phyloP scores from a whole-genome alignment of 441 rosid species.

The Gossypium gossypioides region DNA sequence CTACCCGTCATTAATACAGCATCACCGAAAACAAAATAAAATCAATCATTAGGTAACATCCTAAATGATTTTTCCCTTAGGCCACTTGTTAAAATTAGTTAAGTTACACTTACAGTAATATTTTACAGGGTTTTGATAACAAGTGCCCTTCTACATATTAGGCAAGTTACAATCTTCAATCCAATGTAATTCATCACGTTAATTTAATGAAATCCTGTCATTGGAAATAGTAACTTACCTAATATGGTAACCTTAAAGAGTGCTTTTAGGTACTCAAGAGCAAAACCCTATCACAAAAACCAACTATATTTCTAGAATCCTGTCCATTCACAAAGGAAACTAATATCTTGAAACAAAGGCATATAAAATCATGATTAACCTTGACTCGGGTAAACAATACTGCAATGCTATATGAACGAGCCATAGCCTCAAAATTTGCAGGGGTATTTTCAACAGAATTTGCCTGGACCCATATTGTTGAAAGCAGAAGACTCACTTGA shows the following conservation, averaged over 20 bases:
- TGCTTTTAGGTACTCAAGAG: not conserved
- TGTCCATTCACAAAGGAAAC: not conserved
- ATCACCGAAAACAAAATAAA: not conserved
- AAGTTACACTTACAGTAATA: not conserved
- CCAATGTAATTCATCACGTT: not conserved
- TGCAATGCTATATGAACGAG: conserved; percentile 56
- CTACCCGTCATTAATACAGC: not conserved
- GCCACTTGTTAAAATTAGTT: not conserved
- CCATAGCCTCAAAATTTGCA: conserved; percentile 82
- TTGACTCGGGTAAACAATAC: conserved; percentile 64
- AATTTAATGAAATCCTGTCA: not conserved
- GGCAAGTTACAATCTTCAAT: not conserved
- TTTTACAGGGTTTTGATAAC: not conserved
- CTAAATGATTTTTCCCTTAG: not conserved
- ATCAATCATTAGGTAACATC: not conserved
- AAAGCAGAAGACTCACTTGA: conserved; percentile 86
- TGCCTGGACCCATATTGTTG: conserved; percentile 90
- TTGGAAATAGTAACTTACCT: not conserved
- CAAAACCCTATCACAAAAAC: not conserved
- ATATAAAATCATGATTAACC: conserved; percentile 33
- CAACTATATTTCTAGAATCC: not conserved
- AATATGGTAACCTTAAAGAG: not conserved
- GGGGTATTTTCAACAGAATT: conserved; percentile 68
- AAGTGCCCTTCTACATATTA: not conserved
- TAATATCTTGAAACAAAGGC: conserved; percentile 4